Percentiles rank a stretch among this genome's conserved stretches.
Evolutionary conservation across 1,139 yeast species (phyloP).

Genomic region (Diutina rugosa): DNA sequence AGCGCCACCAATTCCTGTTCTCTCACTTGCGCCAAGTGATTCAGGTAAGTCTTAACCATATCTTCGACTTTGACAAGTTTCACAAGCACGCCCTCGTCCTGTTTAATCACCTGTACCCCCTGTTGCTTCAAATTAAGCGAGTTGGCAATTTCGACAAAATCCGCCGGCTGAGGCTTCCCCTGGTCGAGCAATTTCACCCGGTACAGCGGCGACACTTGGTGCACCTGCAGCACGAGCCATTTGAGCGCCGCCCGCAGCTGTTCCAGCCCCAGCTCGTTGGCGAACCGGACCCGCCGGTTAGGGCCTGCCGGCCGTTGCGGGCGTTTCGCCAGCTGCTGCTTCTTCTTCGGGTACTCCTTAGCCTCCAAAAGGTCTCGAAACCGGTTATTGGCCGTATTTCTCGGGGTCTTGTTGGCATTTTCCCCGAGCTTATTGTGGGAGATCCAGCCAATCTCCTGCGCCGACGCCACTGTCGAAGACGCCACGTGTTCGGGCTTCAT

Average conservation of each 20-base stretch:
- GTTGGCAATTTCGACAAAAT: conserved; percentile 20
- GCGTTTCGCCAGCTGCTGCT: not conserved
- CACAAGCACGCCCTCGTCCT: conserved; percentile 15
- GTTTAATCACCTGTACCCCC: conserved; percentile 18
- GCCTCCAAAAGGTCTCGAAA: not conserved
- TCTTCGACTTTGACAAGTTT: conserved; percentile 15
- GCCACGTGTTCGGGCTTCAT: not conserved
- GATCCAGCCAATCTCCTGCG: not conserved
- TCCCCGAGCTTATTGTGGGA: not conserved
- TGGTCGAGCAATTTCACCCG: conserved; percentile 16
- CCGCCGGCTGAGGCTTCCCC: conserved; percentile 12
- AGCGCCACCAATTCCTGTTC: conserved; percentile 19
- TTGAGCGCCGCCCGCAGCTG: not conserved
- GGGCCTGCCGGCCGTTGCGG: not conserved
- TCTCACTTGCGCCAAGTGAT: conserved; percentile 19
- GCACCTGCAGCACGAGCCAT: not conserved
- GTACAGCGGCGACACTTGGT: conserved; percentile 5
- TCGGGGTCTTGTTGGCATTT: too few relatives aligned
- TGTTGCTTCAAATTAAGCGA: conserved; percentile 14
- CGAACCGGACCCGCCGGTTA: not conserved
- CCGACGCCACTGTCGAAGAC: not conserved
- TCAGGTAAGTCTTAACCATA: conserved; percentile 22
- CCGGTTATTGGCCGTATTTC: not conserved
- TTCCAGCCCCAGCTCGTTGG: not conserved
- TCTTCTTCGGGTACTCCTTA: not conserved